Evolutionary conservation across 345 rosid genomes (phyloP).

Genomic region (Conringia planisiliqua): DNA sequence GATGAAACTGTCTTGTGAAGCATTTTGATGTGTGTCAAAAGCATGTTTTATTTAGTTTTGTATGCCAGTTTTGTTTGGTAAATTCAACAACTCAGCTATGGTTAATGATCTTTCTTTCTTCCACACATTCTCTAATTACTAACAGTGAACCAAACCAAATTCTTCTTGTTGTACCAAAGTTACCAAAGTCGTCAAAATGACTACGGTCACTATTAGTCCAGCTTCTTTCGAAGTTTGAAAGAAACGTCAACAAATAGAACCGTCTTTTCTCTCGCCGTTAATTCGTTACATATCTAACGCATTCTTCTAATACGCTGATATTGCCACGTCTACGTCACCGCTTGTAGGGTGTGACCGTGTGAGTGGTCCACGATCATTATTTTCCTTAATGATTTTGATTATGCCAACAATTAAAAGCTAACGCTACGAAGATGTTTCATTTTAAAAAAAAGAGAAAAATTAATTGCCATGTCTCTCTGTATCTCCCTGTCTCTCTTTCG

Average conservation of each 20-base stretch:
- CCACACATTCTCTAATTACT: neutral
- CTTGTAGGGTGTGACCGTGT: neutral
- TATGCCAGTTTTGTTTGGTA: constrained; percentile 1
- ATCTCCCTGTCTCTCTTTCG: constrained; percentile 14
- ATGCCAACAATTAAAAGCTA: constrained; percentile 19
- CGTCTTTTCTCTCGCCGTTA: constrained; percentile 1
- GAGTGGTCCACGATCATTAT: constrained; percentile 6
- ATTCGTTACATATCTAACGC: constrained; percentile 12
- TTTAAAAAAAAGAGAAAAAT: neutral
- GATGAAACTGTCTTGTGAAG: constrained; percentile 19
- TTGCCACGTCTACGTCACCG: constrained; percentile 7
- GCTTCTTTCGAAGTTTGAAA: neutral
- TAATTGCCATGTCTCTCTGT: constrained; percentile 13
- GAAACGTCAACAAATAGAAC: neutral
- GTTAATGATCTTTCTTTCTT: neutral
- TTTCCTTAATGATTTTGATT: neutral
- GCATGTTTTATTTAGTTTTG: constrained; percentile 1
- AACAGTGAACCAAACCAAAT: neutral
- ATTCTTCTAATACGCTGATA: neutral
- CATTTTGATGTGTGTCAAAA: constrained; percentile 2
- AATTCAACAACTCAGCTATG: neutral
- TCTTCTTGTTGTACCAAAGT: neutral
- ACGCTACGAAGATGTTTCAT: neutral
- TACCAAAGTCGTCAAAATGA: neutral
- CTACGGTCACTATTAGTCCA: neutral